Evolutionary conservation across 768 basidiomycete genomes (phyloP).

Genomic region (Inosperma sp.): DNA sequence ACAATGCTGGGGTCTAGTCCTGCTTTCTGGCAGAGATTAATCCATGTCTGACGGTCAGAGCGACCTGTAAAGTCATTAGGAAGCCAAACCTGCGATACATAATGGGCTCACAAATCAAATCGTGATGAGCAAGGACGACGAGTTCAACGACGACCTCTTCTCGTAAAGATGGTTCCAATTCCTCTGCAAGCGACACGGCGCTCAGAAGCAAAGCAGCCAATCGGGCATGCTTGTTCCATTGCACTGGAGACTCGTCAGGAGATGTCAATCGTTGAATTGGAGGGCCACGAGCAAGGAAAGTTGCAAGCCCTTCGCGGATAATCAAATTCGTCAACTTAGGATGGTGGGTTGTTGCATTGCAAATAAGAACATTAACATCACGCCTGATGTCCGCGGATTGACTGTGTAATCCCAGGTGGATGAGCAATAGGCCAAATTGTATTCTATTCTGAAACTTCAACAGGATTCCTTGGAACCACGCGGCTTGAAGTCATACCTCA

Average conservation of each 20-base stretch:
- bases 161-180: slow-evolving; percentile 34
- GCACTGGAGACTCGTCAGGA: slow-evolving; percentile 29
- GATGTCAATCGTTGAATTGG: slow-evolving; percentile 23
- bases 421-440: slow-evolving; percentile 59
- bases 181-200: slow-evolving; percentile 43
- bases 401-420: slow-evolving; percentile 65
- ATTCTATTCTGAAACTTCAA: slow-evolving; percentile 37
- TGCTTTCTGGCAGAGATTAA: slow-evolving; percentile 73
- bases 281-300: slow-evolving; percentile 40
- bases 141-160: slow-evolving; percentile 50
- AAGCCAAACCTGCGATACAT: neutral
- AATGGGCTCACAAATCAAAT: slow-evolving; percentile 48
- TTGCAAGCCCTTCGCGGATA: slow-evolving; percentile 55
- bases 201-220: slow-evolving; percentile 52
- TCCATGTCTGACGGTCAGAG: slow-evolving; percentile 65
- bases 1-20: slow-evolving; percentile 61
- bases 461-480: neutral
- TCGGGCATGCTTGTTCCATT: slow-evolving; percentile 47
- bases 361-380: slow-evolving; percentile 40
- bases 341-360: slow-evolving; percentile 30
- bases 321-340: slow-evolving; percentile 50
- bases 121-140: slow-evolving; percentile 72
- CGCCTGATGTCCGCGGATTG: slow-evolving; percentile 51
- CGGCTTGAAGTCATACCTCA: slow-evolving; percentile 36
- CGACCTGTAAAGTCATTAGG: slow-evolving; percentile 32